Percentiles rank a stretch among this genome's conserved stretches.
These are phyloP conservation scores for Globisporangium middletonii DNA, from an alignment of 352 stramenopile species.

Conservation along the genomic window DNA sequence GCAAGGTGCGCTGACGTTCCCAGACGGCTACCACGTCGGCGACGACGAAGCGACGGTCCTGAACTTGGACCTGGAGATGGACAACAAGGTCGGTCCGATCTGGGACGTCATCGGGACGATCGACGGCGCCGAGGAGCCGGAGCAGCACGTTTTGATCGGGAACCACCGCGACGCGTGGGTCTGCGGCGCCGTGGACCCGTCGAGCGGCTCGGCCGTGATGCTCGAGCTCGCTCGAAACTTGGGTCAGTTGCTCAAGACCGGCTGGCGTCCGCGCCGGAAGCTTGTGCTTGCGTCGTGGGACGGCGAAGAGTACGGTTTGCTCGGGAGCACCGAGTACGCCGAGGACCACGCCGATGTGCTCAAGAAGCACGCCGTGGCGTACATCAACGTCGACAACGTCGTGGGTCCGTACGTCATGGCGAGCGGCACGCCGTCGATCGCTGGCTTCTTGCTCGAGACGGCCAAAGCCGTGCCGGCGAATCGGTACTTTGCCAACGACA, in stretches of 20 bases:
- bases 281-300: constrained; percentile 83
- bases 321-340: constrained; percentile 81
- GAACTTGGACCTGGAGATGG: constrained; percentile 59
- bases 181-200: constrained; percentile 82
- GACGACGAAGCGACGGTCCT: constrained; percentile 53
- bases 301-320: constrained; percentile 78
- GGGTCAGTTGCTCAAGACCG: constrained; percentile 46
- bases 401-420: constrained; percentile 45
- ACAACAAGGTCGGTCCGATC: constrained; percentile 76
- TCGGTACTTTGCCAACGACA: constrained; percentile 23
- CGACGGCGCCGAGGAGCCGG: constrained; percentile 41
- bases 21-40: constrained; percentile 64
- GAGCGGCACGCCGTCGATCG: constrained; percentile 61
- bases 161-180: constrained; percentile 92
- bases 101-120: constrained; percentile 88
- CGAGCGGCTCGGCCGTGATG: constrained; percentile 69
- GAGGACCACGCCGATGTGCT: constrained; percentile 55
- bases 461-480: constrained; percentile 52
- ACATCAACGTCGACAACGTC: constrained; percentile 84
- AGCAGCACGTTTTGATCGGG: constrained; percentile 77
- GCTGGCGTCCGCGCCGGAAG: constrained; percentile 66
- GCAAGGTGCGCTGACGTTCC: constrained; percentile 56
- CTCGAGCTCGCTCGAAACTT: constrained; percentile 79
- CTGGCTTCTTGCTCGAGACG: constrained; percentile 43
- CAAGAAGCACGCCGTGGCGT: constrained; percentile 56